Evolutionary conservation across 2,329 filamentous ascomycete genomes (phyloP), one percentile per base, ranked within the genome.

Genomic region (Elsinoe ampelina): DNA sequence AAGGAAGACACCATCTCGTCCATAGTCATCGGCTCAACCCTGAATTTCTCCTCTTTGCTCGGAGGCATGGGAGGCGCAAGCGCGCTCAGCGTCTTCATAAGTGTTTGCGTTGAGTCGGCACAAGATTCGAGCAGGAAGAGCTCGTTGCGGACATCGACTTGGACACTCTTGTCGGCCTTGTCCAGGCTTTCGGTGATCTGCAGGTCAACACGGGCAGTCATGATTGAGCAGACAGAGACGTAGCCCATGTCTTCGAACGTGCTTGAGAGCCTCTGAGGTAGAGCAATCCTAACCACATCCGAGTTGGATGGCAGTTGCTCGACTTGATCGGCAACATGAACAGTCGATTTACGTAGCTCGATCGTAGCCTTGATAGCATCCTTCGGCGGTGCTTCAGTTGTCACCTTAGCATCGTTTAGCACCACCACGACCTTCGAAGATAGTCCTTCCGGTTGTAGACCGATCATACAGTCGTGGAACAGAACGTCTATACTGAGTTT

Each of bases 31-130:
- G 95, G 80, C 60, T 92, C 82, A 0, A 91, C 96, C 35, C 88
- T 81, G 69, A 95, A 98, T 67, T 93, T 93, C 61, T 85, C 81
- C 63, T 87, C 85, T 60, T 86, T 89, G 65, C 82, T 92, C 1
- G 91, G 89, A 0, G 90, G 86, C 6, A 83, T 84, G 1, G 93
- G 92, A 3, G 92, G 93, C 36, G 85, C 83, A 3, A 98, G 77
- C 0, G 86, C 90, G 64, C 87, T 89, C 13, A 91, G 73, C 41
- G 95, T 79, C 1, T 81, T 79, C 54, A 95, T 85, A 12, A 98
- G 77, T 0, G 93, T 98, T 68, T 96, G 90, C 0, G 90, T 97
- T 1, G 93, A 98, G 71, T 98, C 93, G 30, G 93, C 93, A 65
- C 95, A 98, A 1, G 91, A 95, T 70, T 98, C 93, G 5, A 98